Evolutionary conservation across 192 early-diverging fungal species (phyloP).

Genomic region (Coemansia sp.): DNA sequence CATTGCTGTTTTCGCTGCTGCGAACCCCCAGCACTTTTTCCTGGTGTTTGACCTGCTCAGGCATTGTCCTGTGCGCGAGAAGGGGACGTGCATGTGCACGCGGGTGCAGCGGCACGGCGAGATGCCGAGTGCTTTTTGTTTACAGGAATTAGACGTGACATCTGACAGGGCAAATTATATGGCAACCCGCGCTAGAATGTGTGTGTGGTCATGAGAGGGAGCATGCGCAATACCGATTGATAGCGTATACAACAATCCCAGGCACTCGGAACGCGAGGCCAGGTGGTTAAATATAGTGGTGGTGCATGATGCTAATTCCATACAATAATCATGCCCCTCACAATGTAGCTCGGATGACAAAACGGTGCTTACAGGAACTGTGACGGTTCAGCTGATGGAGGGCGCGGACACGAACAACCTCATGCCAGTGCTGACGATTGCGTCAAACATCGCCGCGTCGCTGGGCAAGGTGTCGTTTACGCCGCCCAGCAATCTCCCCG

Average conservation of each 20-base stretch:
- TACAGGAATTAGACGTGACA: background rate
- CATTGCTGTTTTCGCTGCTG: background rate
- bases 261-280: background rate
- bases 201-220: constrained; percentile 3
- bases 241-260: background rate
- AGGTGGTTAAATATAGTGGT: background rate
- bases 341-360: constrained; percentile 39
- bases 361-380: constrained; percentile 42
- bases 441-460: constrained; percentile 19
- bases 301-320: constrained; percentile 3
- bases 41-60: background rate
- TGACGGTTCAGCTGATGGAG: constrained; percentile 51
- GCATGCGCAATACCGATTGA: background rate
- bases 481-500: constrained; percentile 26
- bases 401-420: constrained; percentile 50
- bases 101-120: background rate
- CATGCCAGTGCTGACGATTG: constrained; percentile 26
- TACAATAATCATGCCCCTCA: background rate
- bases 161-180: background rate
- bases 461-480: constrained; percentile 27
- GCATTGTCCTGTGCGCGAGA: background rate
- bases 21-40: background rate
- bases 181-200: background rate
- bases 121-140: background rate
- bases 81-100: background rate